phyloP scores from a whole-genome alignment of 257 asterid species.

The Phtheirospermum japonicum region DNA sequence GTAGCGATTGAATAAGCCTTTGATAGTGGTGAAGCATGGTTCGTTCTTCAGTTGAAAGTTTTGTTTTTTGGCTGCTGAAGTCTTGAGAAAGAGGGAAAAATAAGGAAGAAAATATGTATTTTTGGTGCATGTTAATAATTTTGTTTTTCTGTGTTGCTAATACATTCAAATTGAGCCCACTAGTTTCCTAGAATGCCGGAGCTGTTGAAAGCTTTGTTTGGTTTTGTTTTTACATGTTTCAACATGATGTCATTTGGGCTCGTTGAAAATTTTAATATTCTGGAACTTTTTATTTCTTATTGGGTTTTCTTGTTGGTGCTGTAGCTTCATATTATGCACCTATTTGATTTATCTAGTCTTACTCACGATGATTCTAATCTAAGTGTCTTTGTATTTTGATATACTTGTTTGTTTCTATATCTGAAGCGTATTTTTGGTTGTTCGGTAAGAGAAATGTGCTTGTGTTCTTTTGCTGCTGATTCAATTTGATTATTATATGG shows the following conservation, averaged over 20 bases:
- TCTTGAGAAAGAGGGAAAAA: neutral
- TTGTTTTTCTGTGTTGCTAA: neutral
- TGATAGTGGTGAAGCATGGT: neutral
- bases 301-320: neutral
- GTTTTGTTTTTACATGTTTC: neutral
- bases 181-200: neutral
- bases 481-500: slow-evolving; percentile 10
- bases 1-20: neutral
- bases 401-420: slow-evolving; percentile 8
- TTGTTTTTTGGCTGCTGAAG: neutral
- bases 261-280: neutral
- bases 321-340: neutral
- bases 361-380: neutral
- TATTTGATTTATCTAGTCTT: slow-evolving; percentile 1
- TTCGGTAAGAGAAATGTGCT: neutral
- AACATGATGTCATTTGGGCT: neutral
- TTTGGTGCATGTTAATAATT: neutral
- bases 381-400: neutral
- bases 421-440: neutral
- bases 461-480: neutral
- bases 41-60: neutral
- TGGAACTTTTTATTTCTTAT: neutral
- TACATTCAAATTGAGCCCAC: neutral
- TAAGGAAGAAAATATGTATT: neutral
- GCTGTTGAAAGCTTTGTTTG: neutral